phyloP scores from a whole-genome alignment of 2,329 filamentous ascomycete species.

The Botryotinia narcissicola region DNA sequence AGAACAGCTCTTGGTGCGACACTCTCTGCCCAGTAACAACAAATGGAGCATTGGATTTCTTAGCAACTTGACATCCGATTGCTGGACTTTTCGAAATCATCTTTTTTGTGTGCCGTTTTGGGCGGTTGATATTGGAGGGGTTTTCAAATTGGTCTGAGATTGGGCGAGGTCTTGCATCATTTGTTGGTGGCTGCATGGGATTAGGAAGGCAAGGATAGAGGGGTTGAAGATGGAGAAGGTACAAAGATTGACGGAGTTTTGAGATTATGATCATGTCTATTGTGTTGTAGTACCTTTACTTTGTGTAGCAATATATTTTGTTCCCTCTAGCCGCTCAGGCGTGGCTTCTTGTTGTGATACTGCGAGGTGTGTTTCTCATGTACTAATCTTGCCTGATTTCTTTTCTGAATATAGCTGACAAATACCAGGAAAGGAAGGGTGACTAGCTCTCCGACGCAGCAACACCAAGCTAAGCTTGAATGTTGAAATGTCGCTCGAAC shows the following conservation, averaged over 20 bases:
- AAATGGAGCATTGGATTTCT: background rate
- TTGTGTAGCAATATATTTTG: background rate
- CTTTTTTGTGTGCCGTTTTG: background rate
- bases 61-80: background rate
- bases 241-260: background rate
- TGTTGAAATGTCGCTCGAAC: background rate
- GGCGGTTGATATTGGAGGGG: background rate
- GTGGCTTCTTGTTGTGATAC: background rate
- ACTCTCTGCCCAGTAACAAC: too few relatives aligned
- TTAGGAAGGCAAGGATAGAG: background rate
- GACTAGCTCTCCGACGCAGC: background rate
- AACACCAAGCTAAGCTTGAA: background rate
- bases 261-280: background rate
- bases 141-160: background rate
- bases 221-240: background rate
- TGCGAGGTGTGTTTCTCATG: background rate
- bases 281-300: background rate
- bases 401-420: background rate
- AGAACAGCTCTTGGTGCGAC: too few relatives aligned
- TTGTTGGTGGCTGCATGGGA: background rate
- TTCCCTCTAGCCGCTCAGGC: background rate
- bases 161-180: background rate
- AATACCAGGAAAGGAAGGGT: background rate
- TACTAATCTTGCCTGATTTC: rapidly evolving
- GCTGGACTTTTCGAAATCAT: background rate